Evolutionary conservation across 2,329 filamentous ascomycete species (phyloP), one percentile per base, ranked within the genome.

Genomic region (Aspergillus aculeatus): DNA sequence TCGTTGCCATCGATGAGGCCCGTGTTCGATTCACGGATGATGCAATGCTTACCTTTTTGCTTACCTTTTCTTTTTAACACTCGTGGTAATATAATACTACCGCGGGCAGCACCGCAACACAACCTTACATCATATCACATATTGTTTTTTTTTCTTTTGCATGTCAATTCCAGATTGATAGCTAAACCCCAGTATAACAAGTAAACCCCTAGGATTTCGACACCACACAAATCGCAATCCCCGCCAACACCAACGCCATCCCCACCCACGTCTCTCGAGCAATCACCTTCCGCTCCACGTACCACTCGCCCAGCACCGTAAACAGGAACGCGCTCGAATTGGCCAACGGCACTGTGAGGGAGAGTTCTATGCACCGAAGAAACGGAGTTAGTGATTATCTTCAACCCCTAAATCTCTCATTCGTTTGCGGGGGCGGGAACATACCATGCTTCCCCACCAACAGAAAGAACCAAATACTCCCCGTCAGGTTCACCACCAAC

Each of bases 311-410:
- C 12, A 97, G 71, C 2, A 97, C 93, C 0, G 94, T 98, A 71
- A 97, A 98, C n/a, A 98, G 77, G 68, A 98, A 98, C 0, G 94
- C 94, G 70, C 96, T 79, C 0, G 92, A 96, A 71, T 98, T 98
- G 1, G 94, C 93, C 63, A 98, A 95, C 1, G 94, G 94, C 0
- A 98, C 93, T 2, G 93, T 97, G 63, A 98, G 81, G 71, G 92
- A 96, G 67, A 98, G 73, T 76, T 98, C 94, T 95, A 55, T 6
- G 12, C 6, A 44, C 19, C 29, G 11, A 23, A 35, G n/a, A 26
- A 3, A 29, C 26, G 26, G 26, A 29, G 26, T 29, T n/a, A 50
- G 21, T 29, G 19, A 31, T 9, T 29, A 44, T 47, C 9, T 35
- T 3, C 58, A 23, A 35, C 6, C 26, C 26, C 26, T 4, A 9